These are phyloP conservation scores for Rutstroemia sp. DNA, from an alignment of 2,329 filamentous ascomycete genomes.

Conservation along the genomic window DNA sequence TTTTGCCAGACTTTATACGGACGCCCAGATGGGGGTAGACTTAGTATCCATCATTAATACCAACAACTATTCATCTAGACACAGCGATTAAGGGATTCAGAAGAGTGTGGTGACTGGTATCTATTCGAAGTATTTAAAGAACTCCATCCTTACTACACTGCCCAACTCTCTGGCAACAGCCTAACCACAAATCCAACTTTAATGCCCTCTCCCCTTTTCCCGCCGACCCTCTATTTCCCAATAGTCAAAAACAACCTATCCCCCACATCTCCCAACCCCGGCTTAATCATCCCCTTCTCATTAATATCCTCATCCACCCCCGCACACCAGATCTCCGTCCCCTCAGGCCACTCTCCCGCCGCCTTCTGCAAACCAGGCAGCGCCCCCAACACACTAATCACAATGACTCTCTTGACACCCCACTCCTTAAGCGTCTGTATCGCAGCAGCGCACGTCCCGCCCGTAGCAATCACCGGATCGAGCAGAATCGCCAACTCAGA, in stretches of 20 bases:
- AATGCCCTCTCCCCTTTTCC: background rate
- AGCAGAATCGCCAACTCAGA: constrained; percentile 71
- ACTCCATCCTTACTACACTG: background rate
- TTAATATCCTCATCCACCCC: constrained; percentile 70
- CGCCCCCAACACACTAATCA: constrained; percentile 70
- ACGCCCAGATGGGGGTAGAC: constrained; percentile 5
- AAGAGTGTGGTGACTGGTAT: background rate
- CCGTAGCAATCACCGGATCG: constrained; percentile 90
- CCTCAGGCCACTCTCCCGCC: constrained; percentile 70
- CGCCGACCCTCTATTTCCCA: constrained; percentile 54
- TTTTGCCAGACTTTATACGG: background rate
- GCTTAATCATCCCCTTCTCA: constrained; percentile 80
- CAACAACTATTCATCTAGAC: background rate
- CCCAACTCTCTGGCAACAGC: background rate
- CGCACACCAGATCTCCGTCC: constrained; percentile 74
- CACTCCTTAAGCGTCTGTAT: constrained; percentile 86
- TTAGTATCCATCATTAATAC: constrained; percentile 10
- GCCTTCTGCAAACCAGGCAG: constrained; percentile 62
- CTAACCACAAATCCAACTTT: background rate
- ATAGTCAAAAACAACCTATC: constrained; percentile 84
- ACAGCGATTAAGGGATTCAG: background rate
- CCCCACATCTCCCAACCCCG: constrained; percentile 83
- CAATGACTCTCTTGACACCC: constrained; percentile 76
- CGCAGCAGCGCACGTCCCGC: constrained; percentile 80
- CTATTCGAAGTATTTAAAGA: background rate